Conservation (phyloP, 2,329 filamentous ascomycete species). For the Fusarium beomiforme region DNA sequence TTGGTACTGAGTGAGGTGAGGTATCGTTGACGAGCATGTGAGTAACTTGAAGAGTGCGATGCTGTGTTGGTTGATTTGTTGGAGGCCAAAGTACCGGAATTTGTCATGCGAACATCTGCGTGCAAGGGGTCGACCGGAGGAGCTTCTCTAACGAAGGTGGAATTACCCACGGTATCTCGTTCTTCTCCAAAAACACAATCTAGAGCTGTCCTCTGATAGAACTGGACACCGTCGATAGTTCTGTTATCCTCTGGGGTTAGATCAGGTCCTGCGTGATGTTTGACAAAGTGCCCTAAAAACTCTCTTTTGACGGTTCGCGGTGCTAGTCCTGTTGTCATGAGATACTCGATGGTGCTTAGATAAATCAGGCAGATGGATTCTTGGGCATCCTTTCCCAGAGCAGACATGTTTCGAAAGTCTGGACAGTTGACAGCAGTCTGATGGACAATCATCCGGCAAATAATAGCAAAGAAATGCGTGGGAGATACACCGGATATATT, state of each 20-base stretch:
- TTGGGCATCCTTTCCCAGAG: too few species aligned
- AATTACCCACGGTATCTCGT: too few species aligned
- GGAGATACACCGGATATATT: background rate
- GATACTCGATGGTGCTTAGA: background rate
- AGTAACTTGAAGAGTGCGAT: background rate
- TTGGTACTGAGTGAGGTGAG: background rate
- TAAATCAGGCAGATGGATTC: background rate
- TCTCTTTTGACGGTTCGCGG: background rate
- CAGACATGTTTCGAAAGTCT: fast-evolving
- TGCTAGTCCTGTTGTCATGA: background rate
- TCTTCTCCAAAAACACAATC: too few species aligned
- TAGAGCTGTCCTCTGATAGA: too few species aligned
- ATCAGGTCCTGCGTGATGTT: background rate
- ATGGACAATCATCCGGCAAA: background rate
- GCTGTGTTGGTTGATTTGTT: background rate
- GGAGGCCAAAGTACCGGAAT: background rate
- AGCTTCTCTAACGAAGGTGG: too few species aligned
- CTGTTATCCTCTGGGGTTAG: background rate
- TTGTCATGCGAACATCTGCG: background rate
- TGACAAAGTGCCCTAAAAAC: background rate
- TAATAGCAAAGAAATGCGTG: background rate
- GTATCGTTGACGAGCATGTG: background rate
- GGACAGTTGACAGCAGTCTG: too few species aligned
- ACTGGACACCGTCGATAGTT: background rate
- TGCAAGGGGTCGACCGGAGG: too few species aligned